Base-by-base conservation (phyloP, 352 stramenopile genomes). In the Phytophthora meadii region DNA sequence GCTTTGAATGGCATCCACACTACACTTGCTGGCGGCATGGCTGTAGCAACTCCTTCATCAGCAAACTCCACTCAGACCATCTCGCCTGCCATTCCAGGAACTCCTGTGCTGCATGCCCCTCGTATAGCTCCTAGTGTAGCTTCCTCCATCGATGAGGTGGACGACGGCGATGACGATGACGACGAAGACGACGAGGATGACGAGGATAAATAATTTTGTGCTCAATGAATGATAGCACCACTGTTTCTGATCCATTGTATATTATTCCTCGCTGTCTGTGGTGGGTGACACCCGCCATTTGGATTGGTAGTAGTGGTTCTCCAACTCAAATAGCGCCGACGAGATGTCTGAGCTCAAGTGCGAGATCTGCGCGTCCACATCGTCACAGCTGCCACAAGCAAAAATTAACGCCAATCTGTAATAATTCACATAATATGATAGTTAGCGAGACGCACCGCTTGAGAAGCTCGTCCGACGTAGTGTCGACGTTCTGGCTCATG, bases 271-370 rank as follows among this genome's bases (percentile, higher is more conserved):
- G 11, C 22, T 59, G 53, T 61, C 48, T 44, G 14, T 61, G 15
- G 53, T 63, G 7, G 77, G 79, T 14, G 70, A 34, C 8, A 85
- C 24, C 11, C 84, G 72, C 86, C 86, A 94, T 58, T 92, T 92
- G 70, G 82, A 92, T 66, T 93, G 86, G 65, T 92, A 92, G 50
- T 81, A 94, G 64, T 94, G 86, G 48, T 85, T 89, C 70, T 94
- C 84, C 6, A 94, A 70, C 68, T 94, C 86, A 53, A 92, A 93
- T 34, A 94, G 64, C 37, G 84, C 86, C 19, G 84, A 92, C 52
- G 82, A 86, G 12, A 94, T 84, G 72, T 94, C 86, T 4, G 84
- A 81, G 60, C 78, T 92, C 51, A 94, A 68, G 65, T 94, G 84
- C 28, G 77, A 77, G 36, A 94, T 88, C 46, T 92, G 81, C 28